These are phyloP conservation scores for Exophiala dermatitidis DNA, from an alignment of 2,329 filamentous ascomycete species.

Conservation along the genomic window DNA sequence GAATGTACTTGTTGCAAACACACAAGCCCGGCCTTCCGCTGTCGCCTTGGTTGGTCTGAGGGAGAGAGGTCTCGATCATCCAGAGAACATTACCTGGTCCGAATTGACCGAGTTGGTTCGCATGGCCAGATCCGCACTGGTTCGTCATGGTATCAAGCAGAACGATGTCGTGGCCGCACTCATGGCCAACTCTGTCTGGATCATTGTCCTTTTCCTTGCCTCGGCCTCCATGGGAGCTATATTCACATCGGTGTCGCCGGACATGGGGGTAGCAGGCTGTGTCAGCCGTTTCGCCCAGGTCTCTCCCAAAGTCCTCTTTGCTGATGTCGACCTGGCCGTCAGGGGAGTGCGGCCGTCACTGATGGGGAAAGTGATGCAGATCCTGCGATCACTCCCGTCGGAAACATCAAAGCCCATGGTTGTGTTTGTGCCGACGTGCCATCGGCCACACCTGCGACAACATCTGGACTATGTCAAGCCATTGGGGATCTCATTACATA, in stretches of 20 bases:
- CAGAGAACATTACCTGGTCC: slow-evolving; percentile 34
- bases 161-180: slow-evolving; percentile 37
- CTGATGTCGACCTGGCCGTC: slow-evolving; percentile 56
- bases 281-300: slow-evolving; percentile 37
- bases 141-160: slow-evolving; percentile 33
- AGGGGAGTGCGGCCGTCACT: slow-evolving; percentile 74
- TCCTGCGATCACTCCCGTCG: slow-evolving; percentile 52
- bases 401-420: slow-evolving; percentile 10
- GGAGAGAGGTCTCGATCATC: slow-evolving; percentile 33
- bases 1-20: slow-evolving; percentile 33
- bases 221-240: slow-evolving; percentile 39
- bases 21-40: slow-evolving; percentile 31
- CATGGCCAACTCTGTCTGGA: slow-evolving; percentile 39
- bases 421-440: slow-evolving; percentile 20
- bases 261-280: slow-evolving; percentile 36
- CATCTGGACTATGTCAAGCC: slow-evolving; percentile 11
- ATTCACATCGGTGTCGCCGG: slow-evolving; percentile 41
- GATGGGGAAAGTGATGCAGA: slow-evolving; percentile 61
- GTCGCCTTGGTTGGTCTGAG: slow-evolving; percentile 37
- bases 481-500: slow-evolving; percentile 22
- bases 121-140: slow-evolving; percentile 34
- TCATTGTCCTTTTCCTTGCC: slow-evolving; percentile 38
- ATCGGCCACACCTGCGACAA: slow-evolving; percentile 12
- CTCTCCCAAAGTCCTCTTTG: slow-evolving; percentile 36
- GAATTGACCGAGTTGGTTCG: slow-evolving; percentile 36